Evolutionary conservation across 495 filamentous ascomycete genomes (phyloP), one percentile per base, ranked within the genome.

Genomic region (Rhypophila decipiens): DNA sequence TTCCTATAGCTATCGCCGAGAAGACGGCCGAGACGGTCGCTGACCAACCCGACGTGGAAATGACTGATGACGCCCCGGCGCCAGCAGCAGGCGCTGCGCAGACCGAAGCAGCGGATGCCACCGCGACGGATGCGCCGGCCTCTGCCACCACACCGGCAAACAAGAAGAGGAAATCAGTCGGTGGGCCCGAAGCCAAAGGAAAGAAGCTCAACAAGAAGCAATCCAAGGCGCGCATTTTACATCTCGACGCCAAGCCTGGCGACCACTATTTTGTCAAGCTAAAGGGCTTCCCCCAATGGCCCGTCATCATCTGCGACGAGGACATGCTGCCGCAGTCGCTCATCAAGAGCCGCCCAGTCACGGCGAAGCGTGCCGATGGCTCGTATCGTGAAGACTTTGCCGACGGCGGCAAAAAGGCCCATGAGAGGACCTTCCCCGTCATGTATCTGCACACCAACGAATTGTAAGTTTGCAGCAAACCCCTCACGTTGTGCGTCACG

Each of bases 361-460:
- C 87, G 8, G 87, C 90, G 23, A 78, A 77, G 52, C 82, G 86
- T 35, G 60, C 74, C 18, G 89, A 95, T 67, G 90, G 90, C 24
- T 83, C 84, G 2, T 91, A 88, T 67, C 81, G 85, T 39, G 85
- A 86, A 39, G 88, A 88, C 53, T 91, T 85, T 60, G 77, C 79
- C 22, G 88, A 93, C 56, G 88, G 80, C 47, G 89, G 84, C 49
- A 90, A 88, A 71, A 85, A 88, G 45, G 83, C 74, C 15, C 76
- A 80, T 33, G 88, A 95, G 64, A 77, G 90, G 35, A 89, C 86
- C 4, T 96, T 85, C 63, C 88, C 90, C 2, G 82, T 96, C 52
- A 95, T 95, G 90, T 96, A 93, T 66, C 71, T 96, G 45, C 74
- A 82, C 48, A 94, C 89, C 44, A 94, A 96, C 62, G 88, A 96